Base-by-base conservation (phyloP, 768 basidiomycete species). In the Hygrophoropsis aurantiaca region DNA sequence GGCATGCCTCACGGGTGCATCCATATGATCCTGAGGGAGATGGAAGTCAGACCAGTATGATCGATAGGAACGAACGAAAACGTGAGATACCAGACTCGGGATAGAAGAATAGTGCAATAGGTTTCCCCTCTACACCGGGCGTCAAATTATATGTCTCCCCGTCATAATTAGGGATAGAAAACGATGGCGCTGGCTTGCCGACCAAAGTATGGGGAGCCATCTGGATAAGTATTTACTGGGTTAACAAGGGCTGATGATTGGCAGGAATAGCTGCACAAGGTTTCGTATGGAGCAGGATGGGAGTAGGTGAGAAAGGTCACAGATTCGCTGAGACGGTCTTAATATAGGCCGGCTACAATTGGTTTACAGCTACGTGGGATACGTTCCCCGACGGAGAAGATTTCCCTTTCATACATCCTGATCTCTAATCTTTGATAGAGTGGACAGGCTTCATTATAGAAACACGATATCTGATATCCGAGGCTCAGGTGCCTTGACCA, bases 1-100 rank as follows among this genome's bases (percentile, higher is more conserved):
- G 74, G 57, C 89, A 91, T 2, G 85, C 90, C 64, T 93, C 83
- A 57, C 77, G 83, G 15, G 87, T 94, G 65, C 91, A 92, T 5
- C 85, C 89, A 42, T 72, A 83, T 2, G 87, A 80, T 5, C 84
- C 87, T 84, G 62, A 38, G 37, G 35, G 27, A 18, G 26, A 37
- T 19, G 16, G 24, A 50, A 20, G 15, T 26, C 37, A 35, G 27
- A 39, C 24, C 20, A n/a, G 44, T 25, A 20, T 34, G 39, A 44
- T 42, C 23, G 35, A 18, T 11, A 16, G 30, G n/a, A 43, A 44
- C n/a, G n/a, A 39, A 16, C 3, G 2, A 50, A 36, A n/a, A 27
- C 21, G 33, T 11, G 45, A 57, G 27, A 51, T 65, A 84, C 85
- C 81, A 33, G 85, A 77, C 58, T 77, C 73, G 9, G 87, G 88